Evolutionary conservation across 257 asterid genomes (phyloP), one percentile per base, ranked within the genome.

Genomic region (Datura wrightii): DNA sequence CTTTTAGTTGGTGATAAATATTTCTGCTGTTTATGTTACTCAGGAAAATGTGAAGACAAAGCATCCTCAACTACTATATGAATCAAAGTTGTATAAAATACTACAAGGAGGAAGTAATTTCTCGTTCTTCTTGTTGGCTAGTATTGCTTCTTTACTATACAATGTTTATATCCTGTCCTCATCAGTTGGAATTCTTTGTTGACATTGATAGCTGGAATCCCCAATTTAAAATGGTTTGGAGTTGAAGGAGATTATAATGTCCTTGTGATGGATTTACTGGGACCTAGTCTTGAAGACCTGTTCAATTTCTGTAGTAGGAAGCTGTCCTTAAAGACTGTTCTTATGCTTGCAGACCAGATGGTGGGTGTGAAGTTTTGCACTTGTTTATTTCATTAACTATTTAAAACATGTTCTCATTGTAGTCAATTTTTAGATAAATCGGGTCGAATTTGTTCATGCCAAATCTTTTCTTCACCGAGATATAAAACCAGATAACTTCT

Each of bases 281-380:
- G 98, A 52, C 99, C 96, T 63, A 95, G 98, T 89, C 97, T 95
- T 89, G 99, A 95, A 90, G 98, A 95, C 90, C 87, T 95, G 83
- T 95, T 94, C 78, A 95, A 90, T 90, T 95, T 93, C 91, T 95
- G 98, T 80, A 95, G 94, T 86, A 89, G 97, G 89, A 94, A 92
- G 89, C 89, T 95, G 71, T 93, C 99, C 55, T 87, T 95, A 83
- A 95, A 95, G 90, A 95, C 99, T 59, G 98, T 94, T 86, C 95
- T 95, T 83, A 95, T 95, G 98, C 97, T 95, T 59, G 98, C 97
- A 2, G 98, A 95, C 90, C 97, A 94, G 90, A 93, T 94, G 95
- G 98, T 94, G 84, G 24, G 48, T 58, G 39, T 63, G 37, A 82
- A 85, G 19, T 60, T 62, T 34, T 86, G 60, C 80, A 63, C 63